phyloP scores from a whole-genome alignment of 2,329 filamentous ascomycete genomes.

The Cytospora schulzeri region DNA sequence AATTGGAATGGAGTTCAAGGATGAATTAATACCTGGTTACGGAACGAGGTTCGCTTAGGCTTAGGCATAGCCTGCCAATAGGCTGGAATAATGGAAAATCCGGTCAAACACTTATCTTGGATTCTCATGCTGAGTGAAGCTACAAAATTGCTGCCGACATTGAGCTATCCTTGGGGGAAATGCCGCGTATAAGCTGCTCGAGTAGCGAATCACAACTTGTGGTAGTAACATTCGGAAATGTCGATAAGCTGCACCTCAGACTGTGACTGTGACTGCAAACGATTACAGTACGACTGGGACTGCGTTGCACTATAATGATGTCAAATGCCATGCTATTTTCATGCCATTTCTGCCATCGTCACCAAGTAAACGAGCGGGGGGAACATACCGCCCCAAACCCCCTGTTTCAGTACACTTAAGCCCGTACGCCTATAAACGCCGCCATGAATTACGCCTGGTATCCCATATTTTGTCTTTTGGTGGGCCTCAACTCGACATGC shows the following conservation, averaged over 20 bases:
- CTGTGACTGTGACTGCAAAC: background rate
- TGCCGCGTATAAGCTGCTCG: no score
- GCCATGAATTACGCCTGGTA: constrained; percentile 15
- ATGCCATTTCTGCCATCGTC: background rate
- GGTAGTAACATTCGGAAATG: no score
- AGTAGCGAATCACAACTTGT: no score
- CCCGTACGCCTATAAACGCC: constrained; percentile 28
- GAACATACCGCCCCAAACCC: constrained; percentile 9
- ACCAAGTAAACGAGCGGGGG: constrained; percentile 3
- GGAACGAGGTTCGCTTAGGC: background rate
- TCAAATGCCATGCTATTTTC: background rate
- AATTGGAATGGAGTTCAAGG: background rate
- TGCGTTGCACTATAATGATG: background rate
- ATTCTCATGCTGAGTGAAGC: background rate
- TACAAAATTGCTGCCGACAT: background rate
- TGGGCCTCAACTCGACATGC: constrained; percentile 4
- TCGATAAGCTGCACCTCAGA: background rate
- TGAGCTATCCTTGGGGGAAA: background rate
- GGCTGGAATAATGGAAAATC: background rate
- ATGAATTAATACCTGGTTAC: constrained; percentile 1
- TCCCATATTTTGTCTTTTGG: background rate
- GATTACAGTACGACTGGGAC: background rate
- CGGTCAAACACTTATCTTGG: background rate
- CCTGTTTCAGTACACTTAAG: constrained; percentile 17
- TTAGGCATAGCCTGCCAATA: background rate